phyloP scores from a whole-genome alignment of 2,329 filamentous ascomycete species.

The Botrytis medusae region DNA sequence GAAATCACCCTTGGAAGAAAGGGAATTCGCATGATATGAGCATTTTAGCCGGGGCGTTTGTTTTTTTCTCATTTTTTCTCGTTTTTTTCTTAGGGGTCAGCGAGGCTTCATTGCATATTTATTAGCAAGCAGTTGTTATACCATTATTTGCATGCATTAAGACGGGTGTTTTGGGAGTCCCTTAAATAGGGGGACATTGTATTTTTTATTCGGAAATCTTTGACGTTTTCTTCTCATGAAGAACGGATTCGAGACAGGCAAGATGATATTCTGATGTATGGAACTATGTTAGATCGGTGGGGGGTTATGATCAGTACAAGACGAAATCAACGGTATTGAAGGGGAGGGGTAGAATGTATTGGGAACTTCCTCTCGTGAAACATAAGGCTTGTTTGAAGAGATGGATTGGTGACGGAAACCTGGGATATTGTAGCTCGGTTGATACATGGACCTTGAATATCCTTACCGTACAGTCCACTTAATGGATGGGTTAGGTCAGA shows the following conservation, averaged over 20 bases:
- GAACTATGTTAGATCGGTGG: neutral
- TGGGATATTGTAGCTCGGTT: neutral
- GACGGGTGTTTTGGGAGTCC: slow-evolving; percentile 17
- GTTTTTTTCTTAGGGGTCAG: neutral
- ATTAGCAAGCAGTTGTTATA: slow-evolving; percentile 8
- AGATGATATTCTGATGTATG: neutral
- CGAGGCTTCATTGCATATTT: neutral
- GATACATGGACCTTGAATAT: neutral
- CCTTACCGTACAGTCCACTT: neutral
- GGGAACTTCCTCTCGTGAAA: neutral
- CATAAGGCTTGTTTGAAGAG: neutral
- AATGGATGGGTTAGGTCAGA: neutral
- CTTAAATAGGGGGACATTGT: neutral
- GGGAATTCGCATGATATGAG: slow-evolving; percentile 12
- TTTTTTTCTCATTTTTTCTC: neutral
- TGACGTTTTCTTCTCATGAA: neutral
- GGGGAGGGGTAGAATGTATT: neutral
- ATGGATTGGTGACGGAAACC: neutral
- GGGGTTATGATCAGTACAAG: neutral
- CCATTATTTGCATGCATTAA: slow-evolving; percentile 19
- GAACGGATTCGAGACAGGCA: neutral
- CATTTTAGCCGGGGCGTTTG: slow-evolving; percentile 1
- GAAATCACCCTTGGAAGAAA: neutral
- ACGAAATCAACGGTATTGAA: neutral
- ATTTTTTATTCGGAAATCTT: neutral